phyloP scores from a whole-genome alignment of 768 basidiomycete species.

The Tricholoma matsutake region DNA sequence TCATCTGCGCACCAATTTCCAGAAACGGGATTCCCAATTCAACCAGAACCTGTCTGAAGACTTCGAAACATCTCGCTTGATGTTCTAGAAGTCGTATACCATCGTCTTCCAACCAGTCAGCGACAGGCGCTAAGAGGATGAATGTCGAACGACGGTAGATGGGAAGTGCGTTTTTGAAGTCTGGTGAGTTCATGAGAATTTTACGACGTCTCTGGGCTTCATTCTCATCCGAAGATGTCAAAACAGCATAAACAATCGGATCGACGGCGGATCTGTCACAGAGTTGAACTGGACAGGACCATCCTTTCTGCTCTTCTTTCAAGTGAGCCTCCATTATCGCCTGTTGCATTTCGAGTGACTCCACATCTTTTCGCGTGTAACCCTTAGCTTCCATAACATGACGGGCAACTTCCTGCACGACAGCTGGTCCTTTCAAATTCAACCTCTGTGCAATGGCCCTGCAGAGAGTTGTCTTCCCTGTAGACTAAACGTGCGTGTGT shows the following conservation, averaged over 20 bases:
- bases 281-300: constrained; percentile 33
- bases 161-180: constrained; percentile 40
- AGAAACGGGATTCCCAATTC: constrained; percentile 42
- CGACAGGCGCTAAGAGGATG: constrained; percentile 51
- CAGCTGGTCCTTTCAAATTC: constrained; percentile 33
- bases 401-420: constrained; percentile 62
- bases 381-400: constrained; percentile 51
- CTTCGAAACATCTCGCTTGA: constrained; percentile 34
- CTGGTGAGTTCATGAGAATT: constrained; percentile 30
- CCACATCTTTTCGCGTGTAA: constrained; percentile 50
- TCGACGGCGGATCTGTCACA: constrained; percentile 68
- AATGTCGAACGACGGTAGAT: constrained; percentile 47
- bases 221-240: constrained; percentile 37
- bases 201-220: constrained; percentile 34
- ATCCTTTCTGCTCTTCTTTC: constrained; percentile 35
- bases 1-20: constrained; percentile 44
- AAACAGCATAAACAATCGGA: constrained; percentile 57
- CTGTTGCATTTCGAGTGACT: constrained; percentile 55
- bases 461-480: constrained; percentile 71
- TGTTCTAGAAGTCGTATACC: constrained; percentile 57
- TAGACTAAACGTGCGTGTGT: constrained; percentile 36
- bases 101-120: constrained; percentile 62
- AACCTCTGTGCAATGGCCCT: constrained; percentile 44
- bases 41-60: constrained; percentile 38
- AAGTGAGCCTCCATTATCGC: constrained; percentile 61